Base-by-base conservation (phyloP, 805 yeast species). In the Pichia paraexigua region DNA sequence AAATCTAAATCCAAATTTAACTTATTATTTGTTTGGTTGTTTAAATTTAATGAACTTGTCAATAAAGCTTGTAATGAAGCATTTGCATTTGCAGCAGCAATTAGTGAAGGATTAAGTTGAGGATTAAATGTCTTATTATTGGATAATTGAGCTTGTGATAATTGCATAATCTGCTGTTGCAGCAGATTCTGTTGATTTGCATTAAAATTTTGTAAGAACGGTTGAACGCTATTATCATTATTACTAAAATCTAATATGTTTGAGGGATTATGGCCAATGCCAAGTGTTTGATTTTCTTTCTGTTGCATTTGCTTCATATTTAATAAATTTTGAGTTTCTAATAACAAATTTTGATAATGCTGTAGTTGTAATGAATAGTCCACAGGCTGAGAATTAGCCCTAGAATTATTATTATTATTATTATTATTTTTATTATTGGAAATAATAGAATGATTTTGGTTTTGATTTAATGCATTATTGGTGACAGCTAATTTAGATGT, bases 311-410 rank as follows among this genome's bases (percentile, higher is more conserved):
- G 56, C 22, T 58, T 54, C 53, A 54, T 53, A 42, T 55, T 56
- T 43, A 57, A 45, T 49, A 58, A 45, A 15, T 58, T 53, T 42
- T 63, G 67, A 5, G 67, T 59, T 39, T 67, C 71, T 56, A 63
- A 25, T 42, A 66, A 46, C 45, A 67, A 51, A 41, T 62, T 63
- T 30, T 66, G 69, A 46, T 66, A 67, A 44, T 65, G 71, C 45
- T 65, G 70, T 20, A 65, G 47, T 39, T 67, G 71, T n/a, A 62
- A 37, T 10, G 64, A 61, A 50, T 61, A 66, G 42, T 67, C 69
- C 7, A 62, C 58, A n/a, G 70, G 64, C 1, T 66, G 60, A 17
- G 20, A 17, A 8, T 35, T 35, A 32, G n/a, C n/a, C 10, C 12
- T 32, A 37, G 9, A 8, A 20, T 37, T 37, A 20, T 20, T 39